These are phyloP conservation scores for Botrytis cinerea DNA, from an alignment of 2,329 filamentous ascomycete species.

Conservation along the genomic window DNA sequence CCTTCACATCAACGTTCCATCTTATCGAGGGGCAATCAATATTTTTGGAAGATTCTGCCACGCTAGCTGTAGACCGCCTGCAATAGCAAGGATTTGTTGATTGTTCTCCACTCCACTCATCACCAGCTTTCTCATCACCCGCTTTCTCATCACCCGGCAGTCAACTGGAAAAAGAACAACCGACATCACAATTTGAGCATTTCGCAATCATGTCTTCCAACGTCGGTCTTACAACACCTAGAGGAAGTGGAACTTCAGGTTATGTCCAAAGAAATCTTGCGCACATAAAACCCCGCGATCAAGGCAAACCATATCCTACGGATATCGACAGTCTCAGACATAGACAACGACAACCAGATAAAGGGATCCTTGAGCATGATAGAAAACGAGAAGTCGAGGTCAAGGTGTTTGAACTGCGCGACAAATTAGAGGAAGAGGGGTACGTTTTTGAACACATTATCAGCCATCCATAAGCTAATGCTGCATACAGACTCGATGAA, in stretches of 20 bases:
- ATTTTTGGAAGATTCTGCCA: conserved; percentile 26
- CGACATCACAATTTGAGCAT: neutral
- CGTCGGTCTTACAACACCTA: conserved; percentile 90
- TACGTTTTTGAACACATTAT: conserved; percentile 44
- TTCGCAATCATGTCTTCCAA: conserved; percentile 80
- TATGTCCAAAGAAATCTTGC: conserved; percentile 97
- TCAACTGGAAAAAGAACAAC: neutral
- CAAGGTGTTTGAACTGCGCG: conserved; percentile 86
- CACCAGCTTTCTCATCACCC: neutral
- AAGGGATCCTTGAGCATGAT: conserved; percentile 92
- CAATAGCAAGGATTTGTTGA: conserved; percentile 5
- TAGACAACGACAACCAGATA: conserved; percentile 80
- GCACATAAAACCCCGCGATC: conserved; percentile 80
- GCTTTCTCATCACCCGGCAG: neutral
- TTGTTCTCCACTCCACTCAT: conserved; percentile 6
- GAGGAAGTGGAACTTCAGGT: conserved; percentile 93
- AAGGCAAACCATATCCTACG: conserved; percentile 63
- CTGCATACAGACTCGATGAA: conserved; percentile 65
- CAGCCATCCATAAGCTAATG: conserved; percentile 16
- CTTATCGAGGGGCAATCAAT: conserved; percentile 23
- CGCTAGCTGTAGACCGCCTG: conserved; percentile 29
- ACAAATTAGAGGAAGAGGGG: conserved; percentile 89
- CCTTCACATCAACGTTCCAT: conserved; percentile 5
- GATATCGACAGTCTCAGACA: conserved; percentile 71
- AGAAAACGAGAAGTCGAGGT: conserved; percentile 89